These are phyloP conservation scores for Penicillium sp. DNA, from an alignment of 2,329 filamentous ascomycete species.

Conservation along the genomic window DNA sequence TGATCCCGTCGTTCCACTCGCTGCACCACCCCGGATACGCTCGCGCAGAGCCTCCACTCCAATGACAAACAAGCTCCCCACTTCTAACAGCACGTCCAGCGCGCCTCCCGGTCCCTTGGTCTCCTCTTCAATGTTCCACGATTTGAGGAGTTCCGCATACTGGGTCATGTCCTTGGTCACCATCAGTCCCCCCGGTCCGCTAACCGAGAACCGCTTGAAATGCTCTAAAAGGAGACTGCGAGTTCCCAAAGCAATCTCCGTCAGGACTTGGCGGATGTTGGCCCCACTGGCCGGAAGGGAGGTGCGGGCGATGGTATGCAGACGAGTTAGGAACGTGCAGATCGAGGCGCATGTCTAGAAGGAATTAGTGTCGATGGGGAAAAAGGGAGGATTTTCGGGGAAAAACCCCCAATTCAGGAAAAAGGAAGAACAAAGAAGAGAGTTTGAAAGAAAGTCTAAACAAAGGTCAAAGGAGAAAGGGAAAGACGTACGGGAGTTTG, in stretches of 20 bases:
- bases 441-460: constrained; percentile 1
- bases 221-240: constrained; percentile 79
- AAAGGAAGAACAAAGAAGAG: not conserved
- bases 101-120: constrained; percentile 45
- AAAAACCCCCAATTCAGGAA: too few species aligned
- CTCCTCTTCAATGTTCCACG: constrained; percentile 71
- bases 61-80: constrained; percentile 93
- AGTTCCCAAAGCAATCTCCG: constrained; percentile 75
- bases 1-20: constrained; percentile 41
- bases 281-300: constrained; percentile 60
- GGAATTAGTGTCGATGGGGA: too few species aligned
- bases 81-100: constrained; percentile 83
- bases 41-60: constrained; percentile 71
- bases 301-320: constrained; percentile 57
- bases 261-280: constrained; percentile 75
- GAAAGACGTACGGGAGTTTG: constrained; percentile 58
- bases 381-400: too few species aligned
- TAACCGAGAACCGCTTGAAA: constrained; percentile 90
- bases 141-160: constrained; percentile 78
- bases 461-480: not conserved
- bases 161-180: constrained; percentile 93
- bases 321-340: constrained; percentile 68
- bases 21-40: constrained; percentile 57
- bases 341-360: constrained; percentile 67
- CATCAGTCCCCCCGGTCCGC: constrained; percentile 87